A percentile compares a stretch with the other conserved stretches of the same genome.
Conservation (phyloP, 1,284 basidiomycete species). For the Anthracocystis walkeri region DNA sequence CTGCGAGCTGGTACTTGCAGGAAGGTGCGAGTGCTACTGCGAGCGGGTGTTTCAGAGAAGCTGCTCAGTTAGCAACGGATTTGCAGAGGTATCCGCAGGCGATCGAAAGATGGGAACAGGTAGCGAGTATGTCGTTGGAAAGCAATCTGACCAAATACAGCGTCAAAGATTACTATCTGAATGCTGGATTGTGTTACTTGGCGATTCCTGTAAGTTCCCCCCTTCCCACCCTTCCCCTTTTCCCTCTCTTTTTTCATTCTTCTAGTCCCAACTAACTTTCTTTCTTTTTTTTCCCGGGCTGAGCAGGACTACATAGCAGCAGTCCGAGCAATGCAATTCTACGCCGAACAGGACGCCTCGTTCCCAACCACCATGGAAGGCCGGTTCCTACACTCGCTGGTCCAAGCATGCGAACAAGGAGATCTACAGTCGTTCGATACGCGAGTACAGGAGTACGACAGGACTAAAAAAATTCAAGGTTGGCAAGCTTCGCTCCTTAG, state of each 20-base stretch:
- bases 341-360: conserved; percentile 64
- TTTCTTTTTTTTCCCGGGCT: not conserved
- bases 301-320: conserved; percentile 64
- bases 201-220: conserved; percentile 80
- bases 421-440: conserved; percentile 63
- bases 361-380: conserved; percentile 68
- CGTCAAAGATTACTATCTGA: conserved; percentile 97
- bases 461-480: conserved; percentile 63
- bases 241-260: not conserved
- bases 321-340: conserved; percentile 67
- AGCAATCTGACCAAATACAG: conserved; percentile 95
- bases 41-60: conserved; percentile 94
- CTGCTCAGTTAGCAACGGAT: conserved; percentile 92
- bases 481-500: conserved; percentile 66
- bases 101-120: conserved; percentile 88
- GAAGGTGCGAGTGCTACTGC: conserved; percentile 96
- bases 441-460: conserved; percentile 65
- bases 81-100: conserved; percentile 86
- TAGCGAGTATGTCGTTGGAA: conserved; percentile 85
- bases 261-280: not conserved
- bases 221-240: not conserved
- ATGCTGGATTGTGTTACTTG: conserved; percentile 86
- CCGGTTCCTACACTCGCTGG: conserved; percentile 64
- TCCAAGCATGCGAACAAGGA: conserved; percentile 64
- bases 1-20: conserved; percentile 96